Conservation (phyloP, 495 filamentous ascomycete species). For the Neurospora tetraspora region DNA sequence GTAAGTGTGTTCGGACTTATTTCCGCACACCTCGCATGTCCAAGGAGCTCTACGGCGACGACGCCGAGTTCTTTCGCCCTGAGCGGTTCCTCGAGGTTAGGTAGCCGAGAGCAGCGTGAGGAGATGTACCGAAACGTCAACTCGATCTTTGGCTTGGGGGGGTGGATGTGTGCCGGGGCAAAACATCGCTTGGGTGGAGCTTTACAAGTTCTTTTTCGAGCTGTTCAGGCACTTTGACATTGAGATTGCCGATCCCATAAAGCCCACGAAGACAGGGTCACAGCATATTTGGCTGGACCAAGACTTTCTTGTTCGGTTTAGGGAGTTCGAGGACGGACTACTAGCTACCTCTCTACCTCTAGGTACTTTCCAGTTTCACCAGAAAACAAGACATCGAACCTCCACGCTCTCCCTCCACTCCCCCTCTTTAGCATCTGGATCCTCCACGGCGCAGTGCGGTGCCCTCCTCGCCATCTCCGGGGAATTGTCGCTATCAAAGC, state of each 20-base stretch:
- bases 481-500: slow-evolving; percentile 55
- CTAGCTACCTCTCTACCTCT: neutral
- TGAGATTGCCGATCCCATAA: neutral
- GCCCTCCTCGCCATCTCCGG: slow-evolving; percentile 49
- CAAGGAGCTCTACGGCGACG: slow-evolving; percentile 23
- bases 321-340: neutral
- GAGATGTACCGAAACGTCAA: slow-evolving; percentile 25
- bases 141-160: slow-evolving; percentile 25
- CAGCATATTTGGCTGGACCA: neutral
- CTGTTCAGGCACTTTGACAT: slow-evolving; percentile 4
- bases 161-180: slow-evolving; percentile 30
- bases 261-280: neutral
- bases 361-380: neutral
- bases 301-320: neutral
- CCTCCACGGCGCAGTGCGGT: slow-evolving; percentile 55
- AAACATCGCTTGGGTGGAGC: slow-evolving; percentile 28
- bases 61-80: slow-evolving; percentile 37
- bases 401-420: slow-evolving; percentile 53
- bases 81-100: slow-evolving; percentile 43
- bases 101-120: slow-evolving; percentile 17
- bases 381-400: slow-evolving; percentile 30
- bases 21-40: too few relatives aligned
- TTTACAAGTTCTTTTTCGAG: slow-evolving; percentile 45
- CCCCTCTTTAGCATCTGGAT: slow-evolving; percentile 39
- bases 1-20: too few relatives aligned